A percentile compares a stretch with the other conserved stretches of the same genome.
Evolutionary conservation across 139 green algal species (phyloP).

Genomic region (Parachlorella kessleri): DNA sequence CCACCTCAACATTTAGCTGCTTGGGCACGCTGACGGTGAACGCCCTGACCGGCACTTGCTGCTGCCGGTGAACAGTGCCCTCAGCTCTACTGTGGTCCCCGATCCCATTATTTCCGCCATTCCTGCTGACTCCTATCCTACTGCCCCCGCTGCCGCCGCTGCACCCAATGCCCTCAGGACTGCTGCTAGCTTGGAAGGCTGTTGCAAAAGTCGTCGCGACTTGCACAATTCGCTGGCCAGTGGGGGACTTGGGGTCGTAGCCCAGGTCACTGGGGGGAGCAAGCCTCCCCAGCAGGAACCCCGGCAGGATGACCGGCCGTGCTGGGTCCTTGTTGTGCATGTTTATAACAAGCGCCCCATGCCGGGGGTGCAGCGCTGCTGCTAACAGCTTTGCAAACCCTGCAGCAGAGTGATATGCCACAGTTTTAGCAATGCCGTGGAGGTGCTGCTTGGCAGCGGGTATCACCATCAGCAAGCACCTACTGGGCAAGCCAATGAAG

Average conservation of each 20-base stretch:
- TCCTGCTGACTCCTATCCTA: not conserved
- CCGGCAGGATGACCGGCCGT: too few species aligned
- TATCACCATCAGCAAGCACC: not conserved
- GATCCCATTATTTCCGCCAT: not conserved
- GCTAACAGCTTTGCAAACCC: conserved; percentile 36
- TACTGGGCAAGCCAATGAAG: not conserved
- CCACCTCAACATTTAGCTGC: conserved; percentile 25
- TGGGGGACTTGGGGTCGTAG: not conserved
- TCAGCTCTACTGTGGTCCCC: too few species aligned
- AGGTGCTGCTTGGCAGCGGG: not conserved
- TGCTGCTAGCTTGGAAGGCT: not conserved
- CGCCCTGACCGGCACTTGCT: conserved; percentile 6
- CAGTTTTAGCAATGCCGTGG: too few species aligned
- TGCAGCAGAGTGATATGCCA: not conserved
- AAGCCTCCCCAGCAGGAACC: not conserved
- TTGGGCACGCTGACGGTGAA: conserved; percentile 5
- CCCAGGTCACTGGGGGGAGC: not conserved
- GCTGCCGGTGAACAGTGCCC: too few species aligned
- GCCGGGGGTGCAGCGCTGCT: conserved; percentile 44
- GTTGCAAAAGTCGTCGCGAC: not conserved
- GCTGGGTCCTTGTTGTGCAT: conserved; percentile 16
- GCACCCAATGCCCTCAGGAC: not conserved
- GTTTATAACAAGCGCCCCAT: conserved; percentile 60
- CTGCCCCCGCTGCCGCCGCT: not conserved
- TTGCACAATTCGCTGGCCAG: not conserved